Conservation (phyloP, 2,329 filamentous ascomycete genomes). For the Teratosphaeria epicoccoides region DNA sequence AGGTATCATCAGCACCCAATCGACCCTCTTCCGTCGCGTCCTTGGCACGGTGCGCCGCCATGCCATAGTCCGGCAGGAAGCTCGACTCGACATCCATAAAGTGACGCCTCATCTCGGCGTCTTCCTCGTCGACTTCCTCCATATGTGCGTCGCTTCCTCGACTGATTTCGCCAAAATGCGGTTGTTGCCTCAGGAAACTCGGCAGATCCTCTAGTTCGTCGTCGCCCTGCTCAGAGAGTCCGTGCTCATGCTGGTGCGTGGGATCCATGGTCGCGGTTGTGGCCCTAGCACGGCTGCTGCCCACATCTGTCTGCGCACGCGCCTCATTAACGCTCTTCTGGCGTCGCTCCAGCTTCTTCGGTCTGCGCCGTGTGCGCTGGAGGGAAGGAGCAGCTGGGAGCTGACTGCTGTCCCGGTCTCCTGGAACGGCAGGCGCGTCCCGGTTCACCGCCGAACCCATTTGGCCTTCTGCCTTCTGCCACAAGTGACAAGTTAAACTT, state of each 20-base stretch:
- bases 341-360: constrained; percentile 11
- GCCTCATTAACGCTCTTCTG: constrained; percentile 4
- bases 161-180: background rate
- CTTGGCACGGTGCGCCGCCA: constrained; percentile 4
- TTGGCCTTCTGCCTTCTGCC: background rate
- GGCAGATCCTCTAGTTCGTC: background rate
- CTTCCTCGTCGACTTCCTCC: constrained; percentile 38
- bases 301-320: constrained; percentile 3
- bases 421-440: background rate
- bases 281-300: constrained; percentile 27
- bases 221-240: constrained; percentile 7
- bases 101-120: constrained; percentile 49
- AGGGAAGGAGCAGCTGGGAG: background rate
- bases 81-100: constrained; percentile 54
- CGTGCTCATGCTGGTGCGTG: constrained; percentile 17
- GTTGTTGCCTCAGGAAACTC: background rate
- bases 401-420: background rate
- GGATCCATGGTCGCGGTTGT: constrained; percentile 26
- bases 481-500: no score
- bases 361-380: constrained; percentile 6
- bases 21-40: constrained; percentile 11
- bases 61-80: constrained; percentile 47
- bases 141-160: background rate
- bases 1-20: constrained; percentile 36
- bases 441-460: background rate